A percentile compares a stretch with the other conserved stretches of the same genome.
Conservation (phyloP, 1,139 yeast species). For the Taiozyma sp. region DNA sequence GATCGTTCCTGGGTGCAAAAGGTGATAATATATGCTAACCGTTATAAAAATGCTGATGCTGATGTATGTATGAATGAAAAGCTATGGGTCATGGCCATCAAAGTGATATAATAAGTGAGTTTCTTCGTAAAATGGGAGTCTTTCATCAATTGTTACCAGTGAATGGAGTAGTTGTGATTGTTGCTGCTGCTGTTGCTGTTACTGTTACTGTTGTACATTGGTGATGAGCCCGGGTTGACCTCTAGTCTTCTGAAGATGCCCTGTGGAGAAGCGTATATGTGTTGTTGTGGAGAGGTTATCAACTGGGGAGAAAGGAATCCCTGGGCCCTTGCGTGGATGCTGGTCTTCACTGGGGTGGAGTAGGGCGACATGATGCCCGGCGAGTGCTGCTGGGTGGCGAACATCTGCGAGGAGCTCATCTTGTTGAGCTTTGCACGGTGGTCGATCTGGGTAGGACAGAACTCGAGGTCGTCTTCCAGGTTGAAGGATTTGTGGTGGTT, state of each 20-base stretch:
- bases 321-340: background rate
- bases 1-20: too few species aligned
- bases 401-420: background rate
- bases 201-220: slow-evolving; percentile 4
- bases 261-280: slow-evolving; percentile 6
- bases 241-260: slow-evolving; percentile 11
- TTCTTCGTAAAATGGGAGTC: background rate
- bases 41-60: background rate
- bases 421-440: slow-evolving; percentile 5
- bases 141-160: slow-evolving; percentile 3
- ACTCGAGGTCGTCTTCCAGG: slow-evolving; percentile 64
- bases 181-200: background rate
- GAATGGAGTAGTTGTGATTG: background rate
- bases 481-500: slow-evolving; percentile 67
- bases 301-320: slow-evolving; percentile 2
- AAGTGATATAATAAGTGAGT: background rate
- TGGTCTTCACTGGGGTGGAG: slow-evolving; percentile 15
- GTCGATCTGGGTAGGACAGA: slow-evolving; percentile 44
- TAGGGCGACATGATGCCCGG: slow-evolving; percentile 12
- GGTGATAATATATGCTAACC: background rate
- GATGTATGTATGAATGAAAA: background rate
- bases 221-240: slow-evolving; percentile 3
- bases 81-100: background rate
- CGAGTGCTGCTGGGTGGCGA: slow-evolving; percentile 1
- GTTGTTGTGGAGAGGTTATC: slow-evolving; percentile 2